A percentile compares a stretch with the other conserved stretches of the same genome.
Evolutionary conservation across 1,284 basidiomycete species (phyloP).

Genomic region (Mycena citricolor): DNA sequence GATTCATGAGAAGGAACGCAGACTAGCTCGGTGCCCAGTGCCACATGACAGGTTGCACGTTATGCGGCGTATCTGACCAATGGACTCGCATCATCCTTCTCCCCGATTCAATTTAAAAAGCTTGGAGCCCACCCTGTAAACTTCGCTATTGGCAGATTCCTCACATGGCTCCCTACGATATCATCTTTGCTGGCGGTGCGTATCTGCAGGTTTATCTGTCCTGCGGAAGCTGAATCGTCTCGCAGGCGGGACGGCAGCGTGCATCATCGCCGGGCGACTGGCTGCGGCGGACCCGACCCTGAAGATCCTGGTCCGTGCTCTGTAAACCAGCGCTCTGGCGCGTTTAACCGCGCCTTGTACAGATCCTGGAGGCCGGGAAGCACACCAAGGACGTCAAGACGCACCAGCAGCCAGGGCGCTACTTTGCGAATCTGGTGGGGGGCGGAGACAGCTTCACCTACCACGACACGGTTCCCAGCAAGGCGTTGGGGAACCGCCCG

Average conservation of each 20-base stretch:
- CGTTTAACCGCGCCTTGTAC: not conserved
- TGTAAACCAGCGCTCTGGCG: not conserved
- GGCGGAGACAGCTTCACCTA: constrained; percentile 40
- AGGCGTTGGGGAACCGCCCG: constrained; percentile 44
- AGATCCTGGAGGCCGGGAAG: constrained; percentile 38
- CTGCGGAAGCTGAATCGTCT: not conserved
- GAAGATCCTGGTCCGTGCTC: constrained; percentile 32
- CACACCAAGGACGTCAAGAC: constrained; percentile 39
- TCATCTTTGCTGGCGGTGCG: constrained; percentile 25
- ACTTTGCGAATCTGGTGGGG: constrained; percentile 37
- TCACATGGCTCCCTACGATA: too few relatives aligned
- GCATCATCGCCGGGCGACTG: constrained; percentile 41
- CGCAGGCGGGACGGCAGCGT: constrained; percentile 41
- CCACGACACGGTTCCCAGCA: constrained; percentile 40
- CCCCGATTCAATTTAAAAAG: too few relatives aligned
- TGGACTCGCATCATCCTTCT: too few relatives aligned
- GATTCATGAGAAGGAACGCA: too few relatives aligned
- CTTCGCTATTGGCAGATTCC: too few relatives aligned
- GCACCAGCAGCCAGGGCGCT: constrained; percentile 53
- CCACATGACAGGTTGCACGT: too few relatives aligned
- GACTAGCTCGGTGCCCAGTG: too few relatives aligned
- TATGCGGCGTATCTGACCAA: too few relatives aligned
- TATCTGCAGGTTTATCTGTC: too few relatives aligned
- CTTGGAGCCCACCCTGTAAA: too few relatives aligned
- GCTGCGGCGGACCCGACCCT: constrained; percentile 37